Evolutionary conservation across 768 basidiomycete genomes (phyloP), one percentile per base, ranked within the genome.

Genomic region (Leccinum longicurvipes): DNA sequence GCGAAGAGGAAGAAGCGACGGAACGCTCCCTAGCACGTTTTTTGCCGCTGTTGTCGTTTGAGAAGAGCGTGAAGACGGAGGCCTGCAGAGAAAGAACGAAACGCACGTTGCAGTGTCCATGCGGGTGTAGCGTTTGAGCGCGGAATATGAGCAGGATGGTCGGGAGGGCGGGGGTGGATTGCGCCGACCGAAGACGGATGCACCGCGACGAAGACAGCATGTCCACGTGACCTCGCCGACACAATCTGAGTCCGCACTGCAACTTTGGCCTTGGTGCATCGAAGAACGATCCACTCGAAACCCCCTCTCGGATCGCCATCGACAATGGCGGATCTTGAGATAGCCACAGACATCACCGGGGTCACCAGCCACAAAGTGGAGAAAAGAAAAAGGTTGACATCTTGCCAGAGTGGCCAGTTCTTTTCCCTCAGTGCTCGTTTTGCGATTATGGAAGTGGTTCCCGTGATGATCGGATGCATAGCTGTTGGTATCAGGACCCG

Each of bases 21-120:
- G 47, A 2, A 9, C 55, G 32, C n/a, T 73, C 70, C 42, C 70
- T 61, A 1, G 75, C 74, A 57, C 80, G 74, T 66, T 81, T 82
- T 73, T 82, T 83, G 31, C 81, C 81, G 64, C 79, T 77, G 51
- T 12, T 7, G 5, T 3, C 31, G 21, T 36, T 4, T 39, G 36
- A n/a, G 6, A 44, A 44, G 14, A 44, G 19, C 19, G 50, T 47
- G 8, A 21, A 25, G 17, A 34, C 27, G 27, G 47, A 15, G 24
- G 46, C 27, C 15, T 14, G 47, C 19, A 23, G n/a, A 3, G 27
- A 25, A 9, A 21, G n/a, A 14, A 25, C 17, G 39, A 60, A 45
- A 69, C 73, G 50, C 53, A 73, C 74, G 60, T 72, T 66, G 60
- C 53, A 29, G 55, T 46, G 23, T 57, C 25, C 64, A 66, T 67